A percentile compares a stretch with the other conserved stretches of the same genome.
These are phyloP conservation scores for Amauroascus niger DNA, from an alignment of 2,329 filamentous ascomycete species.

Conservation along the genomic window DNA sequence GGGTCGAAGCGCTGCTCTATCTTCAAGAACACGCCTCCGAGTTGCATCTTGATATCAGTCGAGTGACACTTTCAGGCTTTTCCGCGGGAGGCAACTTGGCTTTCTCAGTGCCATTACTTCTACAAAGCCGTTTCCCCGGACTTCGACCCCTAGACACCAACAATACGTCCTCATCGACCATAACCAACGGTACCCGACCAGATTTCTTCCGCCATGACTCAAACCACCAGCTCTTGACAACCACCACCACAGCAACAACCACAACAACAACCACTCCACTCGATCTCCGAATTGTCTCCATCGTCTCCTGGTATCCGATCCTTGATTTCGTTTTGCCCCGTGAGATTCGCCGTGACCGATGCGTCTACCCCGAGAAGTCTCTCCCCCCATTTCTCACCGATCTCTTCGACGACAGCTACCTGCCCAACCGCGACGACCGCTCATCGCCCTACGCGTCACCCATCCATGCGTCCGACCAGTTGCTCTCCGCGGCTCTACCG, in stretches of 20 bases:
- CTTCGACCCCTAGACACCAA: slow-evolving; percentile 7
- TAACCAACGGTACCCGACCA: slow-evolving; percentile 5
- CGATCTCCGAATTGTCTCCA: slow-evolving; percentile 44
- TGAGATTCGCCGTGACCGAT: slow-evolving; percentile 48
- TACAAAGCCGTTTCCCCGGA: slow-evolving; percentile 27
- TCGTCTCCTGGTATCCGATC: slow-evolving; percentile 54
- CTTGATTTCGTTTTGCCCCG: slow-evolving; percentile 54
- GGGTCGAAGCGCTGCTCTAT: slow-evolving; percentile 52
- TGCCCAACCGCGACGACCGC: slow-evolving; percentile 41
- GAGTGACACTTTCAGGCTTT: slow-evolving; percentile 52
- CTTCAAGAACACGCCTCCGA: slow-evolving; percentile 48
- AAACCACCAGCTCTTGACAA: slow-evolving; percentile 14
- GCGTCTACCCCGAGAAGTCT: slow-evolving; percentile 43
- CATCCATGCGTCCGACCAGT: slow-evolving; percentile 45
- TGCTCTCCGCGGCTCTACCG: slow-evolving; percentile 47
- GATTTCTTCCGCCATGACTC: slow-evolving; percentile 15
- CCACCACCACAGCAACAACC: slow-evolving; percentile 27
- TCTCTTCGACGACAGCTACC: slow-evolving; percentile 42
- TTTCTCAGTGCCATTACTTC: slow-evolving; percentile 51
- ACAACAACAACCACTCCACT: slow-evolving; percentile 26
- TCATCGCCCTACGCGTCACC: slow-evolving; percentile 51
- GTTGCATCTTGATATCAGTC: slow-evolving; percentile 47
- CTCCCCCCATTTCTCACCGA: slow-evolving; percentile 41
- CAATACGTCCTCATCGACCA: slow-evolving; percentile 8
- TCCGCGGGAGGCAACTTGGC: slow-evolving; percentile 55